These are phyloP conservation scores for Ceratobasidium sp. DNA, from an alignment of 1,284 basidiomycete genomes.

Conservation along the genomic window DNA sequence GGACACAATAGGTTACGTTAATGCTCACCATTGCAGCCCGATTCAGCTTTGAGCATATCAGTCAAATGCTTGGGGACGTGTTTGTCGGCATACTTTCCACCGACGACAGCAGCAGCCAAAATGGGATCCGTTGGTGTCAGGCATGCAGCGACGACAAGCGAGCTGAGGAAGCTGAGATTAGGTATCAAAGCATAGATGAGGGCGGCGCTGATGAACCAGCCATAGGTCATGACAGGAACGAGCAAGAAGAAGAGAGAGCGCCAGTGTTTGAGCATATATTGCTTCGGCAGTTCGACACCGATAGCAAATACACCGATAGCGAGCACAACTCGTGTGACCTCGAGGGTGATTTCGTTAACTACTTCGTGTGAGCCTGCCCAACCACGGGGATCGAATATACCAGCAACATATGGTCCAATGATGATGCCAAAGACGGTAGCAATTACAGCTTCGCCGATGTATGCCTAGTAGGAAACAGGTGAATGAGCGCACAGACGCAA, in stretches of 20 bases:
- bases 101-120: constrained; percentile 88
- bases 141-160: constrained; percentile 90
- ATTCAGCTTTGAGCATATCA: constrained; percentile 70
- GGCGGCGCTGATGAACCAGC: constrained; percentile 60
- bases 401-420: constrained; percentile 85
- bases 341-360: constrained; percentile 80
- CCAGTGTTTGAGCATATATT: constrained; percentile 93
- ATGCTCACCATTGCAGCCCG: constrained; percentile 58
- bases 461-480: constrained; percentile 63
- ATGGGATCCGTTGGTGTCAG: constrained; percentile 98
- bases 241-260: constrained; percentile 87
- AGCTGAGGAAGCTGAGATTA: constrained; percentile 84
- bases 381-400: constrained; percentile 84
- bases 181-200: constrained; percentile 92
- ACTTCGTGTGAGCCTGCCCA: constrained; percentile 71
- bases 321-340: constrained; percentile 94
- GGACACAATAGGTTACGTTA: constrained; percentile 37
- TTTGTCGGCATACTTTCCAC: constrained; percentile 98
- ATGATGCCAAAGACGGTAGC: constrained; percentile 96
- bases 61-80: constrained; percentile 96
- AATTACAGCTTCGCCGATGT: constrained; percentile 96
- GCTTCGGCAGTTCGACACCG: constrained; percentile 94
- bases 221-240: constrained; percentile 86
- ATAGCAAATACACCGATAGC: constrained; percentile 98
- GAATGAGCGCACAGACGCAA: constrained; percentile 35